Conservation (phyloP, 345 rosid genomes). For the Noccaea caerulescens region DNA sequence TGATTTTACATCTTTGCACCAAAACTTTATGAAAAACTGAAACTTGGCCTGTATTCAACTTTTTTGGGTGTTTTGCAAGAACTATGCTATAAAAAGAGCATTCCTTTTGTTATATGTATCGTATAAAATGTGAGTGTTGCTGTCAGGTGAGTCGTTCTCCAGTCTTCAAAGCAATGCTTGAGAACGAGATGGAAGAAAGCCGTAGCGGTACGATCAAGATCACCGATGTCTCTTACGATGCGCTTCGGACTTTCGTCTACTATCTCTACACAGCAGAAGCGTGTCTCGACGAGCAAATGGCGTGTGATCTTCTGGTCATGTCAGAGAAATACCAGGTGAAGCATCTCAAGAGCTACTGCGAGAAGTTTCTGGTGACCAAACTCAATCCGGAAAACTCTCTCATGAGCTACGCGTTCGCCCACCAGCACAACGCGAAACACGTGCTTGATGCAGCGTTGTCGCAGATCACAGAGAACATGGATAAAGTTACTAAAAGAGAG, state of each 20-base stretch:
- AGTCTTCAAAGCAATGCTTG: conserved; percentile 75
- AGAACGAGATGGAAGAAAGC: conserved; percentile 88
- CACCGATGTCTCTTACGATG: conserved; percentile 65
- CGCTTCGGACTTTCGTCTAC: conserved; percentile 65
- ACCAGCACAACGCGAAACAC: conserved; percentile 77
- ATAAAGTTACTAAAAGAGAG: conserved; percentile 64
- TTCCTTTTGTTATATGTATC: neutral
- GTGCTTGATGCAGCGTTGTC: conserved; percentile 69
- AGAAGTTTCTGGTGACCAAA: conserved; percentile 73
- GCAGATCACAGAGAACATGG: conserved; percentile 76
- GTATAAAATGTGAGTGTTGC: neutral
- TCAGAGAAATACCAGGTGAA: conserved; percentile 86
- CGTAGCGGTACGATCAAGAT: conserved; percentile 82
- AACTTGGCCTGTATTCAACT: neutral
- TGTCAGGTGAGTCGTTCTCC: conserved; percentile 76
- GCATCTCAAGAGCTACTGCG: conserved; percentile 76
- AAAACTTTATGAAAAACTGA: conserved; percentile 8
- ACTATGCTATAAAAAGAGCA: no score
- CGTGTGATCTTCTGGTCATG: conserved; percentile 75
- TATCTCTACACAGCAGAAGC: conserved; percentile 85
- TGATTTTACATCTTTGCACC: neutral
- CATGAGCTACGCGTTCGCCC: conserved; percentile 79
- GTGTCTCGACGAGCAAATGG: conserved; percentile 75
- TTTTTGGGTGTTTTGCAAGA: no score
- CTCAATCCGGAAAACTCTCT: conserved; percentile 78